Evolutionary conservation across 2,329 filamentous ascomycete genomes (phyloP), one percentile per base, ranked within the genome.

Genomic region (Ambrosiella beaveri): DNA sequence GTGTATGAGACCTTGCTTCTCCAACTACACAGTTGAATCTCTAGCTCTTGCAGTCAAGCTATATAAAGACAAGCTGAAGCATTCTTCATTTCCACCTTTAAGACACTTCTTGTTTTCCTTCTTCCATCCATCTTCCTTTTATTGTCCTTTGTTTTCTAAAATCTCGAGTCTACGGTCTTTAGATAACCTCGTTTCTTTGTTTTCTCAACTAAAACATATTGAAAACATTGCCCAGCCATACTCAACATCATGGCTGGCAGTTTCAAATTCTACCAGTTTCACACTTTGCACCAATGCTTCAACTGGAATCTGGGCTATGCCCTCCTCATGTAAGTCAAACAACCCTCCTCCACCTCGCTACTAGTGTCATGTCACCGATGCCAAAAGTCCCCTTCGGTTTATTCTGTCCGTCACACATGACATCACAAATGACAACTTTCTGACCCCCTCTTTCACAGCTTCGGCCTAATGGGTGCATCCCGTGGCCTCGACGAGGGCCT

Each of bases 401-500:
- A 27, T 27, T 27, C 27, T 27, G 27, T 27, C 27, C 3, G 27
- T 27, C 27, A 27, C 27, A 27, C 27, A 50, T n/a, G 11, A 6
- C 12, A 50, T 17, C 12, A 17, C 82, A 80, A 17, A 12, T 53
- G 13, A 12, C 51, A n/a, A 27, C 36, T 17, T 11, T 7, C 35
- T 41, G 11, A 12, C 5, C 2, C 6, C n/a, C 5, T 41, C 39
- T 19, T 36, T 51, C 19, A 11, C 19, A 60, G 59, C 3, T 88
- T 88, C 62, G 82, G 82, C 53, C 76, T 91, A 40, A 80, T 90
- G 69, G 86, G 86, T 57, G 85, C 86, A 2, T 85, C 85, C 45
- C 78, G 86, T 60, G 86, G 86, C 64, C 73, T 89, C n/a, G 86
- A 91, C 62, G 86, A 91, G 69, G 86, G 86, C 61, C 75, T 91